A percentile compares a stretch with the other conserved stretches of the same genome.
phyloP scores from a whole-genome alignment of 306 rosid species.

The Inga laurina region DNA sequence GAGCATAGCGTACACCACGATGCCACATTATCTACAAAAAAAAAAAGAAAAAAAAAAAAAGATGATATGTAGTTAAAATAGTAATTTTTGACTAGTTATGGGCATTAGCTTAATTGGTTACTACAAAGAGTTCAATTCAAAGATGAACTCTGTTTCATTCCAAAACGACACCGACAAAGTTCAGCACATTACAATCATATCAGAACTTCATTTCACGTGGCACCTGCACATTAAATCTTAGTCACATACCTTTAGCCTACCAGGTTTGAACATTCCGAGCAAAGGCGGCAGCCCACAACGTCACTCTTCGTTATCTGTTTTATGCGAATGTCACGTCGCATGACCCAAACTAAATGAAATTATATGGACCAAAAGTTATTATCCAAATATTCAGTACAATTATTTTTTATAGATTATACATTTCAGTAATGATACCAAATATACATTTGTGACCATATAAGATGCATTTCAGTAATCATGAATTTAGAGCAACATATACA shows the following conservation, averaged over 20 bases:
- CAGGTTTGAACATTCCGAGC: slow-evolving; percentile 33
- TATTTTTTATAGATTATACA: no score
- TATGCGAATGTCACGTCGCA: not conserved
- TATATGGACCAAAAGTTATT: not conserved
- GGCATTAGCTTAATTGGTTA: not conserved
- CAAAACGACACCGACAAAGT: slow-evolving; percentile 28
- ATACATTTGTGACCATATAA: no score
- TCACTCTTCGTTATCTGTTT: not conserved
- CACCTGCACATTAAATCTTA: not conserved
- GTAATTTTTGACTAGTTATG: no score
- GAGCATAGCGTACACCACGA: not conserved
- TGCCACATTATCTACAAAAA: not conserved
- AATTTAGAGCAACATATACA: not conserved
- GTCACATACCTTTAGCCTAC: slow-evolving; percentile 7
- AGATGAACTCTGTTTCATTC: slow-evolving; percentile 14
- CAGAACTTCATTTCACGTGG: not conserved
- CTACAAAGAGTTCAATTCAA: slow-evolving; percentile 32
- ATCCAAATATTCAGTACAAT: not conserved
- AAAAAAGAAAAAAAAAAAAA: no score
- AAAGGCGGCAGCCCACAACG: slow-evolving; percentile 12
- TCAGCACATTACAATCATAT: not conserved
- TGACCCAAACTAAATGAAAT: not conserved
- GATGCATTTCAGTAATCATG: not conserved
- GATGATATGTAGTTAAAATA: no score
- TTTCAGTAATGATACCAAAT: no score